Evolutionary conservation across 306 rosid genomes (phyloP).

Genomic region (Cucurbita ficifolia): DNA sequence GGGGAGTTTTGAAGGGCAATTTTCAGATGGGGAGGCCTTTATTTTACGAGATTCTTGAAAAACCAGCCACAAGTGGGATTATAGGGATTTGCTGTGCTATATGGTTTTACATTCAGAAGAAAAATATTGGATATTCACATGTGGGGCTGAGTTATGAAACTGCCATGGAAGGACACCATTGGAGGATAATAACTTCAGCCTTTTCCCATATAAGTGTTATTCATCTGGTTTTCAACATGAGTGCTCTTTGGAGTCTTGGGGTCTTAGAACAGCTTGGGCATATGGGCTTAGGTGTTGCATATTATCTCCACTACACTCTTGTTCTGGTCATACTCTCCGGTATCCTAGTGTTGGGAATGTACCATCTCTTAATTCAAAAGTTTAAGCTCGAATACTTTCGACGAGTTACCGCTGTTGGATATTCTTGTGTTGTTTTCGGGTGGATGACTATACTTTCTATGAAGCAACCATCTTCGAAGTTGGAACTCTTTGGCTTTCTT

Average conservation of each 20-base stretch:
- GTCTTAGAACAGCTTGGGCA: conserved; percentile 56
- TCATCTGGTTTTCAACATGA: conserved; percentile 94
- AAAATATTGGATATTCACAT: conserved; percentile 79
- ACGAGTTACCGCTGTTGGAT: conserved; percentile 84
- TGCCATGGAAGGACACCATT: conserved; percentile 75
- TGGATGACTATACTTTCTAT: conserved; percentile 98
- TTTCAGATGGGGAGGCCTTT: conserved; percentile 77
- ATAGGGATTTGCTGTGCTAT: conserved; percentile 76
- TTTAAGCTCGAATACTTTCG: conserved; percentile 82
- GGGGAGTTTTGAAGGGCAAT: not conserved
- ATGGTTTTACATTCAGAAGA: conserved; percentile 91
- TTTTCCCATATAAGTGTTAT: conserved; percentile 81
- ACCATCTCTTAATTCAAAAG: conserved; percentile 67
- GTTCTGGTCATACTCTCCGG: conserved; percentile 75
- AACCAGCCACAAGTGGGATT: conserved; percentile 73
- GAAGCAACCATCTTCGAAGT: conserved; percentile 78
- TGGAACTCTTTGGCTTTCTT: conserved; percentile 87
- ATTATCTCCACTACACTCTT: conserved; percentile 87
- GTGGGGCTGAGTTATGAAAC: conserved; percentile 91
- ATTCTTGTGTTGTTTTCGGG: conserved; percentile 97
- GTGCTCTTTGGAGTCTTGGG: conserved; percentile 98
- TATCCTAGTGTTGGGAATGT: conserved; percentile 53
- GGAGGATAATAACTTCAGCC: conserved; percentile 89
- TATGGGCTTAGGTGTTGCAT: conserved; percentile 67
- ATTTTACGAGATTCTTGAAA: conserved; percentile 77